Evolutionary conservation across 2,329 filamentous ascomycete species (phyloP).

Genomic region (Aspergillus sergii): DNA sequence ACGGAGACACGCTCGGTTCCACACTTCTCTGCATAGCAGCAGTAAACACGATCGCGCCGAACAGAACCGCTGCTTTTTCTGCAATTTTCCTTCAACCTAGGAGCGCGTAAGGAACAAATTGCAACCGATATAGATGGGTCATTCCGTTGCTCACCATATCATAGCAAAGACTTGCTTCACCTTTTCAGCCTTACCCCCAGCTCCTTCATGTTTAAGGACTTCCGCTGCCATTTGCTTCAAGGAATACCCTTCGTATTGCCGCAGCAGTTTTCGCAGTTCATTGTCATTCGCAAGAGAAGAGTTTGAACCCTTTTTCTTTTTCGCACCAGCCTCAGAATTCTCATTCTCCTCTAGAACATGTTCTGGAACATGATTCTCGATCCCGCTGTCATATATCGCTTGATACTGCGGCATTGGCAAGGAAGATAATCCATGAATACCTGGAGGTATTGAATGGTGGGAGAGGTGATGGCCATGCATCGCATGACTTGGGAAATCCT

Average conservation of each 20-base stretch:
- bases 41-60: slow-evolving; percentile 89
- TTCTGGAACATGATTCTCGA: slow-evolving; percentile 46
- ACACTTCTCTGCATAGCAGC: slow-evolving; percentile 90
- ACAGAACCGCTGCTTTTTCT: slow-evolving; percentile 65
- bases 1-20: slow-evolving; percentile 92
- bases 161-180: slow-evolving; percentile 56
- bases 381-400: slow-evolving; percentile 44
- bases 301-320: slow-evolving; percentile 51
- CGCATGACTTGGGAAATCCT: slow-evolving; percentile 41
- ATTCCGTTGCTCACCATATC: slow-evolving; percentile 48
- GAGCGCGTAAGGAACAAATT: slow-evolving; percentile 13
- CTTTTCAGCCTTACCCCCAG: slow-evolving; percentile 54
- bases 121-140: not conserved
- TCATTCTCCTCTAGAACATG: slow-evolving; percentile 46
- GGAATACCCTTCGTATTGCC: slow-evolving; percentile 49
- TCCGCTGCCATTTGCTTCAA: slow-evolving; percentile 52
- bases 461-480: slow-evolving; percentile 38
- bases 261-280: slow-evolving; percentile 50
- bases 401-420: slow-evolving; percentile 42
- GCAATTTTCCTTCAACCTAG: slow-evolving; percentile 52
- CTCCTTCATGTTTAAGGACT: slow-evolving; percentile 52
- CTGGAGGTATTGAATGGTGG: slow-evolving; percentile 39
- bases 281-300: slow-evolving; percentile 54
- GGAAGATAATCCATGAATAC: slow-evolving; percentile 38
- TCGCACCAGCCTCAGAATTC: slow-evolving; percentile 44